A percentile compares a stretch with the other conserved stretches of the same genome.
phyloP scores from a whole-genome alignment of 129 eudicot genomes.

The Deinandra increscens region DNA sequence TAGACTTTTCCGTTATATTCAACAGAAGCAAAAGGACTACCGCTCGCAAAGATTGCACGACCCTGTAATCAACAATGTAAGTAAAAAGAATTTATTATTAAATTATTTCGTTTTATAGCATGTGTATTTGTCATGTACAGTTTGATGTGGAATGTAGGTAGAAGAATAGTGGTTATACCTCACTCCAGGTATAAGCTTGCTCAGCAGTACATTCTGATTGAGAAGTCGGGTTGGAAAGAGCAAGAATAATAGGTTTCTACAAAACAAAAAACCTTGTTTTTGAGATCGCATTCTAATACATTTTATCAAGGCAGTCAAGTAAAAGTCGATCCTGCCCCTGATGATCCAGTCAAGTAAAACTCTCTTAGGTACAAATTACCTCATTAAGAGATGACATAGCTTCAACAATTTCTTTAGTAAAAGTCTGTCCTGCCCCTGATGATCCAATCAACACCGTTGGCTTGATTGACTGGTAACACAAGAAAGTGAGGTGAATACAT shows the following conservation, averaged over 20 bases:
- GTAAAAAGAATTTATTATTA: too few relatives aligned
- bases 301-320: background rate
- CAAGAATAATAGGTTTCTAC: conserved; percentile 91
- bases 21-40: conserved; percentile 92
- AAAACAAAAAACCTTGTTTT: conserved; percentile 13
- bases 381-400: conserved; percentile 81
- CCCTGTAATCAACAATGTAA: conserved; percentile 52
- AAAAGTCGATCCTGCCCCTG: background rate
- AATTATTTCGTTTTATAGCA: background rate
- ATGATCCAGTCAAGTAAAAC: background rate
- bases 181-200: conserved; percentile 94
- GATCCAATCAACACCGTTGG: conserved; percentile 97
- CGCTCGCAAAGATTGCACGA: conserved; percentile 88
- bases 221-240: conserved; percentile 97
- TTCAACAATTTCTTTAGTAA: conserved; percentile 86
- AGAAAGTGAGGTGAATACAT: background rate
- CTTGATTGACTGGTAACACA: conserved; percentile 60
- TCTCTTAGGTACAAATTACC: conserved; percentile 40
- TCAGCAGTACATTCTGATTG: conserved; percentile 99
- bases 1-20: conserved; percentile 70
- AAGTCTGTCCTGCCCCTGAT: conserved; percentile 95
- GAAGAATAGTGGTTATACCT: conserved; percentile 46
- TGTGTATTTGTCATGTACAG: background rate
- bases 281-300: conserved; percentile 9
- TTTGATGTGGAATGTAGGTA: background rate